Conservation (phyloP, 257 asterid species). For the Ligustrum vulgare region DNA sequence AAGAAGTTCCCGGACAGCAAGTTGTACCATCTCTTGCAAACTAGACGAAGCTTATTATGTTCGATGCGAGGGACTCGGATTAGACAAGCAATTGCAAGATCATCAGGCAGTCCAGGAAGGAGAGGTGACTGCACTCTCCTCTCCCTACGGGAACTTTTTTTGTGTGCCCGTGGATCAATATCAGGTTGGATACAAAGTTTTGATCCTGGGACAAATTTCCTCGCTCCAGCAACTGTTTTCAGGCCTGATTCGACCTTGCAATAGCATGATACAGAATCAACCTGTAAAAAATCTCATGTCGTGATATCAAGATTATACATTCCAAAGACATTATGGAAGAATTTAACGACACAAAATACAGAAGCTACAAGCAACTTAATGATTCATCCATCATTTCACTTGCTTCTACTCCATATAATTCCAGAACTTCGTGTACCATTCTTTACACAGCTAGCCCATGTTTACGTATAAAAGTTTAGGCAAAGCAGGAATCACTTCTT, state of each 20-base stretch:
- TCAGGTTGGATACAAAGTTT: slow-evolving; percentile 65
- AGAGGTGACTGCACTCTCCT: slow-evolving; percentile 65
- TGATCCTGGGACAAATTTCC: slow-evolving; percentile 61
- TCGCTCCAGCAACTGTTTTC: slow-evolving; percentile 61
- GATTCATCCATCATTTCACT: not conserved
- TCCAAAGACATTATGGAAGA: not conserved
- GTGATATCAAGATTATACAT: slow-evolving; percentile 3
- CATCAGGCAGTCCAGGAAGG: slow-evolving; percentile 64
- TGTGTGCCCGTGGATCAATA: slow-evolving; percentile 58
- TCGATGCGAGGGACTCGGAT: slow-evolving; percentile 63
- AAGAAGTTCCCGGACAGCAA: slow-evolving; percentile 59
- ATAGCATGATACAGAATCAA: slow-evolving; percentile 64
- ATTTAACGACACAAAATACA: not conserved
- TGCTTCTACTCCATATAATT: not conserved
- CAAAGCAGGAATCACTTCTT: not conserved
- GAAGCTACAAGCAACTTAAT: slow-evolving; percentile 1
- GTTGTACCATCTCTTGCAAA: slow-evolving; percentile 65
- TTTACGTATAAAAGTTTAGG: not conserved
- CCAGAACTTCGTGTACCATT: not conserved
- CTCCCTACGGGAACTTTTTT: slow-evolving; percentile 48
- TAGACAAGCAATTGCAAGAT: slow-evolving; percentile 66
- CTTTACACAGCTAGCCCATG: not conserved
- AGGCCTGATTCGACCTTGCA: slow-evolving; percentile 66
- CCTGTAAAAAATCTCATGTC: slow-evolving; percentile 38
- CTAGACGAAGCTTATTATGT: slow-evolving; percentile 57